Percentiles rank a stretch among this genome's conserved stretches.
Evolutionary conservation across 83 land plant species (phyloP).

Genomic region (Diphasiastrum complanatum): DNA sequence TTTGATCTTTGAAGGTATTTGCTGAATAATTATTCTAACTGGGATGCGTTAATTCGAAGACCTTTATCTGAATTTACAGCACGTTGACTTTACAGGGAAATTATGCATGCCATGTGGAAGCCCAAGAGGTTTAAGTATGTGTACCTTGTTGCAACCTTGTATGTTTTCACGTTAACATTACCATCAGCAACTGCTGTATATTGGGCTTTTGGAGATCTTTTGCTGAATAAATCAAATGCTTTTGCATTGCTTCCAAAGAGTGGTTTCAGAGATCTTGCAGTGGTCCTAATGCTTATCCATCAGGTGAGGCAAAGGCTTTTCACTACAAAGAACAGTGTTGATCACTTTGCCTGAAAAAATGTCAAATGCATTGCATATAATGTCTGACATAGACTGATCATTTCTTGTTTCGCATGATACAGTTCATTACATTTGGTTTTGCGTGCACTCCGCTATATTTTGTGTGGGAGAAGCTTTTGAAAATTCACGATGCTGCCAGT

Average conservation of each 20-base stretch:
- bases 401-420: constrained; percentile 41
- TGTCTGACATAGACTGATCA: too few species aligned
- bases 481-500: constrained; percentile 61
- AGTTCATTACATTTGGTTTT: constrained; percentile 77
- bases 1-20: too few species aligned
- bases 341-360: background rate
- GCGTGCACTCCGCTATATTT: constrained; percentile 77
- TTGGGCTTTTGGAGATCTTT: constrained; percentile 51
- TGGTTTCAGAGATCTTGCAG: constrained; percentile 31
- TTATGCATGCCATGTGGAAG: constrained; percentile 84
- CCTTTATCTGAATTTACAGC: too few species aligned
- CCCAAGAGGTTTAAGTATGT: constrained; percentile 63
- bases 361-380: background rate
- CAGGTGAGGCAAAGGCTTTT: too few species aligned
- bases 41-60: too few species aligned
- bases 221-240: constrained; percentile 44
- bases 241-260: constrained; percentile 37
- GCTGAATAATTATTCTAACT: too few species aligned
- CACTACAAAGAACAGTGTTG: too few species aligned
- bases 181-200: constrained; percentile 44
- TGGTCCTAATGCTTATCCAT: constrained; percentile 41
- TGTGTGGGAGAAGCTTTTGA: constrained; percentile 70
- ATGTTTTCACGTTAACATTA: constrained; percentile 49
- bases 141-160: constrained; percentile 48
- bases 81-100: constrained; percentile 44